Evolutionary conservation across 2,329 filamentous ascomycete species (phyloP).

Genomic region (Coleophoma cylindrospora): DNA sequence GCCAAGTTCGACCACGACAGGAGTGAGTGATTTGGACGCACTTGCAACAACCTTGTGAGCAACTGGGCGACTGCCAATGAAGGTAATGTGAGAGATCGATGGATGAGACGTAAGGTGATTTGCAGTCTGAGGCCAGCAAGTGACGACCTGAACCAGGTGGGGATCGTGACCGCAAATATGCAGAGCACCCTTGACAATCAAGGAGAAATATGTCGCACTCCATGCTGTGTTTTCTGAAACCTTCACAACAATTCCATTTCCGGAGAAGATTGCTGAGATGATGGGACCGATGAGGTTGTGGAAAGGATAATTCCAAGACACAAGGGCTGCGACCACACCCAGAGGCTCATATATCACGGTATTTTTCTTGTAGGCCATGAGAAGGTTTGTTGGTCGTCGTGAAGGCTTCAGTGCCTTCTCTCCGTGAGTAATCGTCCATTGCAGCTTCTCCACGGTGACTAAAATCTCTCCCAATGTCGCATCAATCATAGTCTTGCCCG

Average conservation of each 20-base stretch:
- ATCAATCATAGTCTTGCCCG: constrained; percentile 94
- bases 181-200: constrained; percentile 74
- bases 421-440: constrained; percentile 90
- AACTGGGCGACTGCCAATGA: constrained; percentile 86
- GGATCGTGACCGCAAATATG: constrained; percentile 77
- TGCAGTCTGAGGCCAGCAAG: constrained; percentile 84
- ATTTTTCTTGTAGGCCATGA: constrained; percentile 96
- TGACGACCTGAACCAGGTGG: constrained; percentile 75
- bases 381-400: constrained; percentile 75
- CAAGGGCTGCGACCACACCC: constrained; percentile 85
- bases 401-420: constrained; percentile 72
- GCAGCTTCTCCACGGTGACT: constrained; percentile 87
- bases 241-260: constrained; percentile 90
- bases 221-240: constrained; percentile 94
- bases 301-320: constrained; percentile 97
- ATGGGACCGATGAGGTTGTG: constrained; percentile 92
- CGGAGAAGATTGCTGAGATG: constrained; percentile 85
- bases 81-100: constrained; percentile 82
- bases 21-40: constrained; percentile 80
- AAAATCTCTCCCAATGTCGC: constrained; percentile 91
- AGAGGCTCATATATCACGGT: constrained; percentile 86
- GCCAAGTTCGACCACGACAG: constrained; percentile 85
- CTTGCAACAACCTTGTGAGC: constrained; percentile 84
- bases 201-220: constrained; percentile 79
- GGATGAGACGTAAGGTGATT: constrained; percentile 80